Percentiles rank a stretch among this genome's conserved stretches.
These are phyloP conservation scores for Umbellularia californica DNA, from an alignment of 164 flowering plant genomes.

Conservation along the genomic window DNA sequence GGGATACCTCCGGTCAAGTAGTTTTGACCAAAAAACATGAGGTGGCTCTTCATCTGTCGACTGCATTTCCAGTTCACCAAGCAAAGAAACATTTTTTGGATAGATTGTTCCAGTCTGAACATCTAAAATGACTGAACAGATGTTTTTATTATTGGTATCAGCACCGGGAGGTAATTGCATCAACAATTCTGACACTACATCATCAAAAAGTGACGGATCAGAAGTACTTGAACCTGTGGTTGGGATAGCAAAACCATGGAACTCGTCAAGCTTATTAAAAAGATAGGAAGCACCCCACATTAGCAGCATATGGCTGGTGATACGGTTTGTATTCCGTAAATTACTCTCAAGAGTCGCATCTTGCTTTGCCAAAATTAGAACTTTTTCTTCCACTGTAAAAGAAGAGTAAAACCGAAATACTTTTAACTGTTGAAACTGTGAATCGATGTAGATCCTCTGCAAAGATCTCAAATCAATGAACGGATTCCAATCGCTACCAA, in stretches of 20 bases:
- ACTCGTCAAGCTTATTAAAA: conserved; percentile 51
- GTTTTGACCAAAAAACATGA: conserved; percentile 60
- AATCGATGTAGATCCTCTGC: conserved; percentile 58
- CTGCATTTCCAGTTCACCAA: conserved; percentile 48
- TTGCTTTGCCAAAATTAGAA: conserved; percentile 50
- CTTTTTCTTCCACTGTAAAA: conserved; percentile 79
- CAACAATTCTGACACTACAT: conserved; percentile 48
- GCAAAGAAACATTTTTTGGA: conserved; percentile 25
- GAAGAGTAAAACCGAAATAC: conserved; percentile 71
- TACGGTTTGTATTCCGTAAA: conserved; percentile 34
- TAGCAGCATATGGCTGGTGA: conserved; percentile 49
- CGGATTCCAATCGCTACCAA: conserved; percentile 82
- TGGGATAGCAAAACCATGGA: conserved; percentile 31
- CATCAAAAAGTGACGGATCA: conserved; percentile 30
- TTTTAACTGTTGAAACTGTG: conserved; percentile 47
- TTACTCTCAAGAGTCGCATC: conserved; percentile 35
- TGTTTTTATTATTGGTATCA: conserved; percentile 12
- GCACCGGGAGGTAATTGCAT: conserved; percentile 22
- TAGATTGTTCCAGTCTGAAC: conserved; percentile 39
- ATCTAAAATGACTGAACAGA: conserved; percentile 31
- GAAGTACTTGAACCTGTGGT: conserved; percentile 13
- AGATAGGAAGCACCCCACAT: conserved; percentile 73
- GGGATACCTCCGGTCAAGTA: conserved; percentile 55
- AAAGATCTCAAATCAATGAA: conserved; percentile 60
- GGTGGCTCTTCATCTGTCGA: conserved; percentile 37